phyloP scores from a whole-genome alignment of 176 grass and related monocot genomes.

The Pontederia paniculata region DNA sequence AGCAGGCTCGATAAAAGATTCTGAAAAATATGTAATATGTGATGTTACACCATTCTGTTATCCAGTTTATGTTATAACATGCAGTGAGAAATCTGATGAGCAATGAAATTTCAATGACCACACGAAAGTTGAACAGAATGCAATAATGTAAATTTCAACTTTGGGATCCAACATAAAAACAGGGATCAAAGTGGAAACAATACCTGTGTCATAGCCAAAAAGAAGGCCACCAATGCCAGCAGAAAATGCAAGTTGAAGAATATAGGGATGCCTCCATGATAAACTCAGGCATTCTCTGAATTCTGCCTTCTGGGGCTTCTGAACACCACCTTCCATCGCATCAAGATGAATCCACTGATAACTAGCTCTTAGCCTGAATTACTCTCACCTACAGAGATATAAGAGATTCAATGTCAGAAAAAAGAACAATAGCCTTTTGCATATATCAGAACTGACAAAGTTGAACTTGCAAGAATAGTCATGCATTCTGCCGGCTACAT shows the following conservation, averaged over 20 bases:
- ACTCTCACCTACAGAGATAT: no score
- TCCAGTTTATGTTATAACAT: conserved; percentile 1
- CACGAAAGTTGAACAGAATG: background rate
- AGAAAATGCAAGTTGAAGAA: conserved; percentile 80
- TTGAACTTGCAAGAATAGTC: no score
- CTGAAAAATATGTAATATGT: no score
- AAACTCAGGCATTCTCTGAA: conserved; percentile 70
- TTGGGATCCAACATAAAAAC: no score
- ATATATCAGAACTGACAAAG: no score
- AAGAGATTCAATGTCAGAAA: no score
- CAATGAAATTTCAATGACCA: no score
- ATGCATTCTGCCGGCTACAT: no score
- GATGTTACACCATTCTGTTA: no score
- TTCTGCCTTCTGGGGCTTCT: conserved; percentile 43
- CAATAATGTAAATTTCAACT: background rate
- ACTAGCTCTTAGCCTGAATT: no score
- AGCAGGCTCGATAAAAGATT: no score
- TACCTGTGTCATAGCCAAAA: conserved; percentile 99
- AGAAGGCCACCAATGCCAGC: conserved; percentile 89
- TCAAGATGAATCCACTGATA: background rate
- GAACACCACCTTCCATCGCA: conserved; percentile 61
- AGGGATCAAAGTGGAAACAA: background rate
- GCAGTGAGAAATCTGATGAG: background rate
- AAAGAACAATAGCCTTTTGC: no score
- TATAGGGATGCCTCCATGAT: conserved; percentile 75